These are phyloP conservation scores for Candida insectalens DNA, from an alignment of 805 yeast species.

Conservation along the genomic window DNA sequence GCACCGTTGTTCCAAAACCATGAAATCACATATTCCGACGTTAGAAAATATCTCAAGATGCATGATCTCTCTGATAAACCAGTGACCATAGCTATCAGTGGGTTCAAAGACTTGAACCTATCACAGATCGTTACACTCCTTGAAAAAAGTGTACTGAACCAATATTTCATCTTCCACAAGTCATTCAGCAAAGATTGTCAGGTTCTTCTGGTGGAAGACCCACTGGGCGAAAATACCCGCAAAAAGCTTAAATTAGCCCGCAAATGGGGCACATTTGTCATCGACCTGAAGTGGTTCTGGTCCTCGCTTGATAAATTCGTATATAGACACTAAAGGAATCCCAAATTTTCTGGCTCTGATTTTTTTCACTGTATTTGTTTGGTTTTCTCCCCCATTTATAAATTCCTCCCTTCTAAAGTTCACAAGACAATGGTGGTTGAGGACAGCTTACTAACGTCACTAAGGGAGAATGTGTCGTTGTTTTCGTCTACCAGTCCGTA, in stretches of 20 bases:
- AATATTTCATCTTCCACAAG: slow-evolving; percentile 36
- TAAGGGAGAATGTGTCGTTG: too few relatives aligned
- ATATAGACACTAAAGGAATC: too few relatives aligned
- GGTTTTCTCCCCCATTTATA: neutral
- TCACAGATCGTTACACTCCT: slow-evolving; percentile 38
- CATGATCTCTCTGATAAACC: neutral
- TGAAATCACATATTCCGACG: neutral
- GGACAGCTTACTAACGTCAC: too few relatives aligned
- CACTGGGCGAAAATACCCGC: slow-evolving; percentile 7
- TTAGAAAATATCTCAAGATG: slow-evolving; percentile 2
- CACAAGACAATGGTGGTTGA: too few relatives aligned
- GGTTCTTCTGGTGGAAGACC: slow-evolving; percentile 31
- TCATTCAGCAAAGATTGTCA: slow-evolving; percentile 43
- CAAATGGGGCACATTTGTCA: slow-evolving; percentile 15
- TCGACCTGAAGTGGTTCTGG: slow-evolving; percentile 8
- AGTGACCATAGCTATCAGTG: slow-evolving; percentile 18
- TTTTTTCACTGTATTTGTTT: too few relatives aligned
- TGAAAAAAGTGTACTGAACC: slow-evolving; percentile 31
- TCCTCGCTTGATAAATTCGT: neutral
- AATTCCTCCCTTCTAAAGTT: too few relatives aligned
- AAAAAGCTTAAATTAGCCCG: slow-evolving; percentile 16
- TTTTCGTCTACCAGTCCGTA: slow-evolving; percentile 10
- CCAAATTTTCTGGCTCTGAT: too few relatives aligned
- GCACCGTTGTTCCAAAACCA: slow-evolving; percentile 8
- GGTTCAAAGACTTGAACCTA: slow-evolving; percentile 22